Conservation (phyloP, 768 basidiomycete genomes). For the Lyophyllum semitale region DNA sequence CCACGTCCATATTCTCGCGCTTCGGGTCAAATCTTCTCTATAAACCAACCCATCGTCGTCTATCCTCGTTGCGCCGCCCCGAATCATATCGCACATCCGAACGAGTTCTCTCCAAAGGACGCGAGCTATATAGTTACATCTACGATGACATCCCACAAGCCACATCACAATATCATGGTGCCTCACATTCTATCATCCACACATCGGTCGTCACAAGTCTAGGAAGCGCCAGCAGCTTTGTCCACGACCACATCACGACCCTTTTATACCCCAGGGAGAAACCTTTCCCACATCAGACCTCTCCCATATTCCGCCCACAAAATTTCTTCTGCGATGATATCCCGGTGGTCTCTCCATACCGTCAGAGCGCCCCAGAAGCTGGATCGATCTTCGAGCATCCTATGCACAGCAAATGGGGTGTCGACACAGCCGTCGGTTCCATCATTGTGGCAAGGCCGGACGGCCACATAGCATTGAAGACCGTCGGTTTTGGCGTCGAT, state of each 20-base stretch:
- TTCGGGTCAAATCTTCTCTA: slow-evolving; percentile 3
- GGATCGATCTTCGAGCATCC: slow-evolving; percentile 17
- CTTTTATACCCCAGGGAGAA: slow-evolving; percentile 9
- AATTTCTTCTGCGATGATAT: slow-evolving; percentile 17
- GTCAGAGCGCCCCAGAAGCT: slow-evolving; percentile 15
- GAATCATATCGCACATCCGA: background rate
- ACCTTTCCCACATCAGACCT: background rate
- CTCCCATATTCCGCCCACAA: slow-evolving; percentile 16
- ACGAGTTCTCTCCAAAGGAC: slow-evolving; percentile 4
- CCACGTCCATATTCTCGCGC: slow-evolving; percentile 12
- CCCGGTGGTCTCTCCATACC: slow-evolving; percentile 15
- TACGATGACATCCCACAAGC: slow-evolving; percentile 18
- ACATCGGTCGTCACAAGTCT: slow-evolving; percentile 13
- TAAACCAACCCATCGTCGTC: background rate
- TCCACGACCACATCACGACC: slow-evolving; percentile 9
- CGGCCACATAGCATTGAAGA: slow-evolving; percentile 14
- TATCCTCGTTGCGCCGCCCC: background rate
- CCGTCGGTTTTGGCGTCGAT: slow-evolving; percentile 9
- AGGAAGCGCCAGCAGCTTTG: slow-evolving; percentile 8
- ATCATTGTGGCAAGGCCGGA: slow-evolving; percentile 16
- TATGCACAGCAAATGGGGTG: slow-evolving; percentile 18
- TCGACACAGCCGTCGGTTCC: slow-evolving; percentile 10
- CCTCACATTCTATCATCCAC: slow-evolving; percentile 13
- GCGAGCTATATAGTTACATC: slow-evolving; percentile 13
- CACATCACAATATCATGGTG: slow-evolving; percentile 12